Base-by-base conservation (phyloP, 2,329 filamentous ascomycete species). In the Aspergillus terreus region DNA sequence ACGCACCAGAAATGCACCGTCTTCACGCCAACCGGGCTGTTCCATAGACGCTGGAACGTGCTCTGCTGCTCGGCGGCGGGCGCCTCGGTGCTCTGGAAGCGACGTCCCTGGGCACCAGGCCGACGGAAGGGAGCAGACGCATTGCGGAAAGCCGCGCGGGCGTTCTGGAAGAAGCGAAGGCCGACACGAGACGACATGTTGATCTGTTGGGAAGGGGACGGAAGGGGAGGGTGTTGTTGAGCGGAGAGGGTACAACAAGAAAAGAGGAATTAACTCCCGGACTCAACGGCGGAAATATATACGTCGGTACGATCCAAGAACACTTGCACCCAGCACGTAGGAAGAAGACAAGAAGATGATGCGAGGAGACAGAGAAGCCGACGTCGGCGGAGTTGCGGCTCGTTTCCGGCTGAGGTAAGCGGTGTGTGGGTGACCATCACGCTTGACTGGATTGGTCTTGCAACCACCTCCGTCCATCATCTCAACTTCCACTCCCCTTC, bases 1-100 rank as follows among this genome's bases (percentile, higher is more conserved):
- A 40, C 62, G 42, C 78, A 92, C 92, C 94, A 99, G 78, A 99
- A 99, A 76, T 99, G 94, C 65, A 99, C 94, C 56, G 94, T 99
- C 86, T 91, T 91, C 63, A 92, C 63, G 47, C 89, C 89, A 58
- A 92, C 74, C 57, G 88, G 87, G 72, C 87, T 90, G 72, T 90
- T 84, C 87, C 86, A 91, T 80, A 95, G 83, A 74, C 85, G 85
- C 78, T 86, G 84, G 72, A 94, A 85, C 47, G 71, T 72, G 58
- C 70, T 76, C 71, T 78, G 76, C 50, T 61, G 74, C 69, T 60
- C 71, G 60, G 57, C 71, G 54, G 59, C 66, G 45, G 75, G 75
- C 47, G 78, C 76, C 40, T 84, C 78, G 42, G 86, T 85, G 73
- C 85, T 90, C 75, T 89, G 85, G 72, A 82, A 90, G 70, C 89